phyloP scores from a whole-genome alignment of 2,329 filamentous ascomycete species.

The Microdochium bolleyi region DNA sequence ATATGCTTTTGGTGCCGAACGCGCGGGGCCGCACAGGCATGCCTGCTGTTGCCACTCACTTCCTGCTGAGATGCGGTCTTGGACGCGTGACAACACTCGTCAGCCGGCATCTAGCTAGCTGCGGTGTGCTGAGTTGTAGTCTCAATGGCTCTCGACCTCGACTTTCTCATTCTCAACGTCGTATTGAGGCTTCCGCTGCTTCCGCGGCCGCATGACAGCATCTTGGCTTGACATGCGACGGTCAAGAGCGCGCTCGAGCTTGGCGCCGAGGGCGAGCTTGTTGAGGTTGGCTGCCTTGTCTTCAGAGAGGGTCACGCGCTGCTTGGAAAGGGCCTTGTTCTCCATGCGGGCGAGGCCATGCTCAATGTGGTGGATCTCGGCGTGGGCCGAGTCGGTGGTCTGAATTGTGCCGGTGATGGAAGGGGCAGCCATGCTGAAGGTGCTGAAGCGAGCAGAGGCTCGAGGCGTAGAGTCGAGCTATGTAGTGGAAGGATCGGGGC shows the following conservation, averaged over 20 bases:
- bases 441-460: constrained; percentile 49
- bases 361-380: constrained; percentile 62
- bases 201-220: constrained; percentile 66
- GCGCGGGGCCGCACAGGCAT: too few relatives aligned
- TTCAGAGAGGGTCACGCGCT: constrained; percentile 71
- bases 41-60: too few relatives aligned
- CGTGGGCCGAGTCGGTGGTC: constrained; percentile 45
- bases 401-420: constrained; percentile 50
- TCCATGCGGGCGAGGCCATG: constrained; percentile 79
- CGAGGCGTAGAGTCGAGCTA: constrained; percentile 29
- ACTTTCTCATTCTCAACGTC: constrained; percentile 1
- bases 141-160: background rate
- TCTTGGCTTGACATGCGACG: constrained; percentile 85
- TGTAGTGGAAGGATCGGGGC: too few relatives aligned
- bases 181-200: constrained; percentile 23
- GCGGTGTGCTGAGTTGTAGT: too few relatives aligned
- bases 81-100: too few relatives aligned
- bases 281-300: constrained; percentile 76
- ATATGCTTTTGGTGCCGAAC: too few relatives aligned
- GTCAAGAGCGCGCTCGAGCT: constrained; percentile 80
- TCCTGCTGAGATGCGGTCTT: too few relatives aligned
- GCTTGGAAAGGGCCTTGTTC: constrained; percentile 75
- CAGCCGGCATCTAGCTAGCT: too few relatives aligned
- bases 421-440: constrained; percentile 47
- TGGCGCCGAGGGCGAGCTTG: constrained; percentile 83